Conservation (phyloP, 2,329 filamentous ascomycete species). For the Diplocarpon rosae region DNA sequence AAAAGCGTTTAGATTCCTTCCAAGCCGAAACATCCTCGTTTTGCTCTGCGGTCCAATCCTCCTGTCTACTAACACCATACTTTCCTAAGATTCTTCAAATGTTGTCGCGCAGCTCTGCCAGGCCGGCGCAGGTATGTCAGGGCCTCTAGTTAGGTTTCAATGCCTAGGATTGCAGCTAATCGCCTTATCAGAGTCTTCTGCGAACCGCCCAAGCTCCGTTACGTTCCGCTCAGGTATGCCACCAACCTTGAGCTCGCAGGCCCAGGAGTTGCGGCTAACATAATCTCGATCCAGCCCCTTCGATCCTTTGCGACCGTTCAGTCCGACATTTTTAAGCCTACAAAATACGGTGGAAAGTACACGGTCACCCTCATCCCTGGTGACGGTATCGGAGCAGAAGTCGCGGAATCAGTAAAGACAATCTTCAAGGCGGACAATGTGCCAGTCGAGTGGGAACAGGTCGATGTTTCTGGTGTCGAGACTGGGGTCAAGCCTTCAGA, state of each 20-base stretch:
- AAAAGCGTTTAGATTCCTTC: background rate
- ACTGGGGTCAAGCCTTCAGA: slow-evolving; percentile 76
- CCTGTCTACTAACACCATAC: slow-evolving; percentile 6
- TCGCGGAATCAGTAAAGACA: slow-evolving; percentile 95
- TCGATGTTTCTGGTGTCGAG: slow-evolving; percentile 88
- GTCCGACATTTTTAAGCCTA: slow-evolving; percentile 98
- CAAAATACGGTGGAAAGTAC: slow-evolving; percentile 92
- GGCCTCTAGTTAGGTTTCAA: slow-evolving; percentile 12
- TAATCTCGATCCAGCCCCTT: slow-evolving; percentile 6
- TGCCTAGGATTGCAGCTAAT: slow-evolving; percentile 21
- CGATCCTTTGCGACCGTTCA: slow-evolving; percentile 63
- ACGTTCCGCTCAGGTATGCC: slow-evolving; percentile 15
- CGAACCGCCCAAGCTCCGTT: slow-evolving; percentile 23
- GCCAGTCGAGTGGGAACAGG: slow-evolving; percentile 96
- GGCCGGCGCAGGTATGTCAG: slow-evolving; percentile 36
- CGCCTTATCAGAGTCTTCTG: slow-evolving; percentile 27
- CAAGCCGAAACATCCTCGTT: too few species aligned
- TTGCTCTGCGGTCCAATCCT: too few species aligned
- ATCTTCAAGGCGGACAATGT: slow-evolving; percentile 99
- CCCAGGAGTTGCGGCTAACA: slow-evolving; percentile 4
- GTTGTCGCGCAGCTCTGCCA: slow-evolving; percentile 26
- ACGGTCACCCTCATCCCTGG: slow-evolving; percentile 97
- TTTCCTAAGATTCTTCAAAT: slow-evolving; percentile 18
- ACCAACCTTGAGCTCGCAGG: slow-evolving; percentile 1
- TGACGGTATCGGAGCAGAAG: slow-evolving; percentile 97